phyloP scores from a whole-genome alignment of 495 filamentous ascomycete species.

The Neurospora pannonica region DNA sequence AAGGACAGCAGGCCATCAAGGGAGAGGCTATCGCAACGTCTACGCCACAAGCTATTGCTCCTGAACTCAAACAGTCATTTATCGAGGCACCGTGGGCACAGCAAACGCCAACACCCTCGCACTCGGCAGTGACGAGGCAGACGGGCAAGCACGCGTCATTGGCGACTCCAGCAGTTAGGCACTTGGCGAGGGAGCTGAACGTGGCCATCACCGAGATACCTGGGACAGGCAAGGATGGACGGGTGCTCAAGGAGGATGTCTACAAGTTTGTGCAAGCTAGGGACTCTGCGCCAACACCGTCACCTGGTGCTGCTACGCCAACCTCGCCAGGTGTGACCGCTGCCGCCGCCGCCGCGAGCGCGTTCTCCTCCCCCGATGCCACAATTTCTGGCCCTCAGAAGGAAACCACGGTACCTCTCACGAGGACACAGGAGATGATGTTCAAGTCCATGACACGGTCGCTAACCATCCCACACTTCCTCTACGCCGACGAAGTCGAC shows the following conservation, averaged over 20 bases:
- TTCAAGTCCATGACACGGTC: conserved; percentile 98
- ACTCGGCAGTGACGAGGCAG: not conserved
- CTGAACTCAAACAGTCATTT: not conserved
- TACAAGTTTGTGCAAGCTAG: conserved; percentile 50
- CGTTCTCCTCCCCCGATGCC: conserved; percentile 6
- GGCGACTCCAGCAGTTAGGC: conserved; percentile 89
- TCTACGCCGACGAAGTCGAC: conserved; percentile 81
- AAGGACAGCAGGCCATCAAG: not conserved
- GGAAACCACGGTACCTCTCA: conserved; percentile 58
- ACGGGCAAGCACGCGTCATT: conserved; percentile 54
- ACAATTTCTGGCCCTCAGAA: conserved; percentile 36
- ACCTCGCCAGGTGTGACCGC: not conserved
- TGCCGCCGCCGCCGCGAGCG: conserved; percentile 3
- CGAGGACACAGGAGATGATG: conserved; percentile 81
- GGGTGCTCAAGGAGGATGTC: conserved; percentile 93
- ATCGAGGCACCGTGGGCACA: not conserved
- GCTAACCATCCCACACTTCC: conserved; percentile 82
- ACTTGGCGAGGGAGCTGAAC: conserved; percentile 66
- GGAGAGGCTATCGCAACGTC: not conserved
- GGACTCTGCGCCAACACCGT: conserved; percentile 14
- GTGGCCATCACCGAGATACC: conserved; percentile 66
- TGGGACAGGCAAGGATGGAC: conserved; percentile 86
- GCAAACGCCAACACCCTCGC: conserved; percentile 5
- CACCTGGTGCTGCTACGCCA: not conserved
- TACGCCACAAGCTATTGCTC: not conserved